Base-by-base conservation (phyloP, 495 filamentous ascomycete genomes). In the Tetracladium marchalianum region DNA sequence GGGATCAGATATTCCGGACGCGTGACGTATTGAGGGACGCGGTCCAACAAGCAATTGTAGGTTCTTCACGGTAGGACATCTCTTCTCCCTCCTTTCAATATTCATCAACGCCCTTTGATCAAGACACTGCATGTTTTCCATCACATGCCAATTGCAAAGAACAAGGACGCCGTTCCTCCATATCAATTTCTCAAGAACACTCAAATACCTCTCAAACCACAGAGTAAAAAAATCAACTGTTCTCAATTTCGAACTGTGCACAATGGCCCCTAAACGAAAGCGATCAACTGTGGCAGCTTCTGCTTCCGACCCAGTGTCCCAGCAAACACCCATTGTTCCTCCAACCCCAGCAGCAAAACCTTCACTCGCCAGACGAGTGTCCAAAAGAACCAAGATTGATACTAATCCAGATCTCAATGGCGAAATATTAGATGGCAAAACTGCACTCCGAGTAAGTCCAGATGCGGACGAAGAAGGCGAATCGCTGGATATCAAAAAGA, bases 361-460 rank as follows among this genome's bases (percentile, higher is more conserved):
- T 40, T 50, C 58, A 44, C 47, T 58, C 31, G 49, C 54, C 36
- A 56, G 51, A 40, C 45, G 53, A 27, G 40, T 47, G 8, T 55
- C 54, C 13, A 44, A 53, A 18, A 41, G 46, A 33, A 36, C 40
- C 1, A 50, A 46, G 12, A 40, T 57, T 5, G 57, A 60, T 4
- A 64, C 57, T 0, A 68, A 71, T 45, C 68, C 68, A 15, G 54
- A 71, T 35, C 46, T 60, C 31, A 70, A 67, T 45, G 43, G 50
- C 12, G 66, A 69, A 19, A 58, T 72, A 8, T 38, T 68, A 11
- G 67, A 72, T 50, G 67, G 58, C 1, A 66, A 66, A 24, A 50
- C 62, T 32, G 67, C 68, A 8, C 49, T 67, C 12, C 50, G 67
- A 36, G 67, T 67, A 35, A 70, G 67, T 17, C 68, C 67, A 11